These are phyloP conservation scores for Ceratonia siliqua DNA, from an alignment of 306 rosid species.

Conservation along the genomic window DNA sequence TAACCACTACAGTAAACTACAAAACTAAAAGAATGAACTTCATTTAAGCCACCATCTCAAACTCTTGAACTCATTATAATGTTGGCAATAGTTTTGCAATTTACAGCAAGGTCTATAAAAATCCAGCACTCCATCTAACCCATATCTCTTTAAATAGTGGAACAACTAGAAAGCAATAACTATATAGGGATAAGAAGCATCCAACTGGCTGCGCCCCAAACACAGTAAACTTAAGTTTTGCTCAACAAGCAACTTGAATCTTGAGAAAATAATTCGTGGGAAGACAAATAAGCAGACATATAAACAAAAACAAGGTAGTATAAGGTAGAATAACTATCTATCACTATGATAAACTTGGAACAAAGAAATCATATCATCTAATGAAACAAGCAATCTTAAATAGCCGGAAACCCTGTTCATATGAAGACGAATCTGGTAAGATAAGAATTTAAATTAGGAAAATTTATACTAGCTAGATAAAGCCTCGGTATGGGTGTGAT, in stretches of 20 bases:
- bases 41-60: too few species aligned
- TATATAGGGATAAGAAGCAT: constrained; percentile 39
- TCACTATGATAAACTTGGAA: background rate
- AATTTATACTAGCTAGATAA: background rate
- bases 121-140: too few species aligned
- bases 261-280: background rate
- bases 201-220: too few species aligned
- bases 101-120: too few species aligned
- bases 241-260: background rate
- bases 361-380: background rate
- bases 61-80: too few species aligned
- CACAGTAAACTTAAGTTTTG: background rate
- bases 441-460: background rate
- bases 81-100: too few species aligned
- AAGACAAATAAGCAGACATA: background rate
- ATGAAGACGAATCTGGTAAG: background rate
- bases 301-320: background rate
- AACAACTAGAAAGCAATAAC: too few species aligned
- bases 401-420: background rate
- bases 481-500: too few species aligned
- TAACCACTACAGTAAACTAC: too few species aligned
- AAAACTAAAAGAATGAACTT: too few species aligned
- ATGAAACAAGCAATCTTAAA: background rate
- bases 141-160: too few species aligned
- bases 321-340: background rate